Evolutionary conservation across 495 filamentous ascomycete genomes (phyloP), one percentile per base, ranked within the genome.

Genomic region (Barbatosphaeria neglecta): DNA sequence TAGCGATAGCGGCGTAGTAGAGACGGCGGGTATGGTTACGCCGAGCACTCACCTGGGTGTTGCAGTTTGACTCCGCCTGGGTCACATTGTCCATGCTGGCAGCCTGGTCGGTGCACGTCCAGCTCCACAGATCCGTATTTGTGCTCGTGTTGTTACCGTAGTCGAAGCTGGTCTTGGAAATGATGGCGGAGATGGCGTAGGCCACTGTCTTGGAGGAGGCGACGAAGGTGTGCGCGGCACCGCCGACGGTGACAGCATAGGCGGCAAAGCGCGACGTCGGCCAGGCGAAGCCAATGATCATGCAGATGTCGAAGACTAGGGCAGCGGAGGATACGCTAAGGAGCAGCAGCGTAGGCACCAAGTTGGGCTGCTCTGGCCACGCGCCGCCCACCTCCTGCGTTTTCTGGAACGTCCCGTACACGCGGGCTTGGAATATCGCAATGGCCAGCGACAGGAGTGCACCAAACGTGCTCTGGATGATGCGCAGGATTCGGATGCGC

Each of bases 141-240:
- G 15, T 9, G 41, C 27, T 33, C 0, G 40, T 37, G 0, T 10
- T 22, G 22, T 48, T 48, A 23, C 50, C 50, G 17, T 31, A 52
- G 50, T 52, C 41, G 33, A 44, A 52, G 41, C 50, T 40, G 1
- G 45, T 47, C 41, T 44, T 47, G 45, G 23, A 33, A 11, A 52
- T 33, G 13, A 45, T 41, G 23, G 45, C 41, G 23, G 45, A 19
- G 28, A 52, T 44, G 22, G 17, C 45, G 42, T 45, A 52, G 6
- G 22, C 9, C 18, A 47, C 45, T 17, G 45, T 48, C 45, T 52
- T 52, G 35, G 41, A 33, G 37, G 45, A 44, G 11, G 45, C 35
- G 35, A 52, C 18, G 25, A 48, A 25, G 16, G 37, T 40, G 45
- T 52, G 41, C 5, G 45, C 44, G 17, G 25, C 44, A 16, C 35